Evolutionary conservation across 768 basidiomycete species (phyloP).

Genomic region (Favolaschia claudopus): DNA sequence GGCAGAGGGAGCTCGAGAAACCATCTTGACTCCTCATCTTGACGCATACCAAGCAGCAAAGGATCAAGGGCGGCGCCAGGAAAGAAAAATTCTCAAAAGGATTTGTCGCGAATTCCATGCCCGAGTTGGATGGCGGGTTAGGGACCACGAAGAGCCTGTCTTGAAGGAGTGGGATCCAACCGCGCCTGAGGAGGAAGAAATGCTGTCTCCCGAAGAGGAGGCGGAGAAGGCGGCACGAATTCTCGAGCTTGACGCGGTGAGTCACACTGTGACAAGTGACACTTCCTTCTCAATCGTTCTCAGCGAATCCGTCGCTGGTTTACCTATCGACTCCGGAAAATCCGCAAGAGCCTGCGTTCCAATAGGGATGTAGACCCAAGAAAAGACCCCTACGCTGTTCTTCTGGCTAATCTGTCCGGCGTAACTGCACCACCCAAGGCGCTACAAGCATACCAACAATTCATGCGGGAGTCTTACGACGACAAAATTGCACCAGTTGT

Average conservation of each 20-base stretch:
- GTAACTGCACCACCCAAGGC: slow-evolving; percentile 1
- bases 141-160: neutral
- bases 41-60: neutral
- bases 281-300: neutral
- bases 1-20: slow-evolving; percentile 9
- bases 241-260: neutral
- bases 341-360: neutral
- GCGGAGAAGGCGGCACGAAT: neutral
- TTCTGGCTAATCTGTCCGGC: neutral
- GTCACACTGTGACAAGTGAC: neutral
- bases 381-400: neutral
- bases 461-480: slow-evolving; percentile 1
- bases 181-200: neutral
- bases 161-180: neutral
- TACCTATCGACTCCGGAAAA: neutral
- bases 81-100: neutral
- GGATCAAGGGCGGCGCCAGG: neutral
- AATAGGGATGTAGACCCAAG: neutral
- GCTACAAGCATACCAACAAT: slow-evolving; percentile 7
- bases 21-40: neutral
- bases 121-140: neutral
- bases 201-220: neutral
- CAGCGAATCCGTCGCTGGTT: slow-evolving; percentile 1
- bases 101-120: slow-evolving; percentile 9
- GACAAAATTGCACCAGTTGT: neutral